Evolutionary conservation across 257 asterid genomes (phyloP).

Genomic region (Euphrasia confusa): DNA sequence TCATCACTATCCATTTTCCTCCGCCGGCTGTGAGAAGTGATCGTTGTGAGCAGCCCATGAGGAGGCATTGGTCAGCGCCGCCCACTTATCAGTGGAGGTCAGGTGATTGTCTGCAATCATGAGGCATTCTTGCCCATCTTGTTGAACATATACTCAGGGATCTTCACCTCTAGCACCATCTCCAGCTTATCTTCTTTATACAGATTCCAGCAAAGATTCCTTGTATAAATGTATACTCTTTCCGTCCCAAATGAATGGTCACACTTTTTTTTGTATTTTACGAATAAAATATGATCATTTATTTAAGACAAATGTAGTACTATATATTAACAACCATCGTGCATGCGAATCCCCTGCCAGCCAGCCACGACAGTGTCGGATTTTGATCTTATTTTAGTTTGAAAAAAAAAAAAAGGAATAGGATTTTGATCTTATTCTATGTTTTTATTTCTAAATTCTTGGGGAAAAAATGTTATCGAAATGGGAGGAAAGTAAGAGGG

Average conservation of each 20-base stretch:
- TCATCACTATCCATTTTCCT: no score
- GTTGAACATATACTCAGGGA: conserved; percentile 80
- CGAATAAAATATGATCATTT: no score
- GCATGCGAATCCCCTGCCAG: conserved; percentile 16
- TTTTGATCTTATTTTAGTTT: background rate
- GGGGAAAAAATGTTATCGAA: background rate
- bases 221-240: conserved; percentile 4
- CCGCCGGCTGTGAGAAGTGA: no score
- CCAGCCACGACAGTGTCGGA: conserved; percentile 23
- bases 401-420: no score
- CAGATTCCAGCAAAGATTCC: conserved; percentile 57
- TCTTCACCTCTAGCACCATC: conserved; percentile 83
- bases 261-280: no score
- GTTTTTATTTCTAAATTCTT: background rate
- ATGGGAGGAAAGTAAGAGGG: conserved; percentile 19
- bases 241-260: no score
- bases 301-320: no score
- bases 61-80: conserved; percentile 7
- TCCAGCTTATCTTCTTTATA: conserved; percentile 66
- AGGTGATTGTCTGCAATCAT: conserved; percentile 43
- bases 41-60: background rate
- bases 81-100: conserved; percentile 23
- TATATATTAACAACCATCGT: background rate
- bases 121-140: conserved; percentile 57
- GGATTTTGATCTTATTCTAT: background rate